These are phyloP conservation scores for Fagus sylvatica DNA, from an alignment of 306 rosid species.

Conservation along the genomic window DNA sequence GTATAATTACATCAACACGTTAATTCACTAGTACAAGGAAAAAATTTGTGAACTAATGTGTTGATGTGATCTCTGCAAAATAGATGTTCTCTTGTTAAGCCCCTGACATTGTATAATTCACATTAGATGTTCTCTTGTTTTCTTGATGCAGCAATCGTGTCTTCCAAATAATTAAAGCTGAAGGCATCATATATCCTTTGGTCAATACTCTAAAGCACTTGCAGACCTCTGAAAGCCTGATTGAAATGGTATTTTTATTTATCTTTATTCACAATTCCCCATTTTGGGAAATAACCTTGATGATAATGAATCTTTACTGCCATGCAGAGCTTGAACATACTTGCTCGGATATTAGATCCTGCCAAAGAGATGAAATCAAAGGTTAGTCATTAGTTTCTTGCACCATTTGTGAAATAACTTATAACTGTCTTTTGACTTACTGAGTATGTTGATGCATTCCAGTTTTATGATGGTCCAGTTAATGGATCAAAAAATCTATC, in stretches of 20 bases:
- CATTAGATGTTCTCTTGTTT: neutral
- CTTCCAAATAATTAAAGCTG: conserved; percentile 67
- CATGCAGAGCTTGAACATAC: conserved; percentile 60
- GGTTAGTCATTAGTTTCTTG: conserved; percentile 51
- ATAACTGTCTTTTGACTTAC: conserved; percentile 32
- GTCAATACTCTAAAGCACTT: conserved; percentile 50
- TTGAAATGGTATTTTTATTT: conserved; percentile 56
- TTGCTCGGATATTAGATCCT: conserved; percentile 75
- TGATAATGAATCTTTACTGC: conserved; percentile 36
- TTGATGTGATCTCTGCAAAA: too few relatives aligned
- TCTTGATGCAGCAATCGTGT: conserved; percentile 63
- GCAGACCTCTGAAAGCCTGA: conserved; percentile 40
- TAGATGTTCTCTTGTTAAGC: neutral
- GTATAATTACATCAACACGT: neutral
- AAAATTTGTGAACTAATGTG: too few relatives aligned
- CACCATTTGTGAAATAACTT: conserved; percentile 20
- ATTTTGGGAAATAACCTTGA: conserved; percentile 12
- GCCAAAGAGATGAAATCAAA: conserved; percentile 71
- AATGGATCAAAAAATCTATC: conserved; percentile 44
- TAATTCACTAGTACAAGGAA: too few relatives aligned
- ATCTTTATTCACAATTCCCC: neutral
- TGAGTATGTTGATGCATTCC: conserved; percentile 52
- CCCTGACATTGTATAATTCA: neutral
- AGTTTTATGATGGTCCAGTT: conserved; percentile 72
- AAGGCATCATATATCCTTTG: conserved; percentile 65